Evolutionary conservation across 1,139 yeast genomes (phyloP), one percentile per base, ranked within the genome.

Genomic region (Kurtzmaniella quercitrusa): DNA sequence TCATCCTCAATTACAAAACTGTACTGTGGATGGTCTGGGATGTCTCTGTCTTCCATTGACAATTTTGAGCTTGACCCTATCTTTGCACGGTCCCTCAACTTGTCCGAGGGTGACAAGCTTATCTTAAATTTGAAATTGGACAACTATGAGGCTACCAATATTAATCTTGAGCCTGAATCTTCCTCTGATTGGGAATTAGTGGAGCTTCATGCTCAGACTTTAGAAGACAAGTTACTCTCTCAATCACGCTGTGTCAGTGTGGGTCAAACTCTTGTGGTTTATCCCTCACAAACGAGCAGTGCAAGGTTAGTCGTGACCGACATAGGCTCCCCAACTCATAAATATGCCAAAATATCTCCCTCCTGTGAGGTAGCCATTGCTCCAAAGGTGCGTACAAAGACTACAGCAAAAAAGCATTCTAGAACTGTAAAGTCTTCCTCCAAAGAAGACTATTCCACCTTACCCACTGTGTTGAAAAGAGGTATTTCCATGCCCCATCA

Each of bases 111-210:
- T 11, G 66, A 71, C 3, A 55, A 60, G 25, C 70, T 82, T n/a
- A 56, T 55, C 1, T 42, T 76, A 38, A 68, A 70, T 43, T 55
- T 73, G 58, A 70, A 57, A 63, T 71, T 75, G 33, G 69, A 76
- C 33, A 70, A 75, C 12, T 76, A 69, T 19, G 73, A 66, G 42
- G 82, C 90, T 0, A 63, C 73, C 7, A 78, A 81, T 5, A 81
- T 91, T 8, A 81, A 79, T 56, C 72, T 91, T 39, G 97, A 89
- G 57, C 98, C 98, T 0, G 63, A 77, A 29, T 73, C 87, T 0
- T 63, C 83, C 2, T 76, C 85, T 3, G 98, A 93, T 58, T 93
- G 98, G 98, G 98, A 91, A 54, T 68, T 87, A 37, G 87, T 90
- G 5, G 96, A 90, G 56, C 66, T 86, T 3, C 88, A 93, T 61